A percentile compares a stretch with the other conserved stretches of the same genome.
Conservation (phyloP, 192 early-diverging fungal species). For the Rhizophagus sp. region DNA sequence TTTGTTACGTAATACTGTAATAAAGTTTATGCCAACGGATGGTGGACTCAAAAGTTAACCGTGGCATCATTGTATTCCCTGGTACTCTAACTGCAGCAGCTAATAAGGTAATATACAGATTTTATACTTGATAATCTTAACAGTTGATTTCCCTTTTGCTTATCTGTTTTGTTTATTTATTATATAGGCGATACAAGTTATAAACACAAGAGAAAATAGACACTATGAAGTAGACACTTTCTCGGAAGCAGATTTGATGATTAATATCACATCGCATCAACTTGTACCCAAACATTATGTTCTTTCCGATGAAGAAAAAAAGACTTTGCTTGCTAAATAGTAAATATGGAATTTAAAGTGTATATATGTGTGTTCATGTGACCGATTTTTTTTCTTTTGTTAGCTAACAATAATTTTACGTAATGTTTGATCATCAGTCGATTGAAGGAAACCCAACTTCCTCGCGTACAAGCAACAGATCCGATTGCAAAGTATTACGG, state of each 20-base stretch:
- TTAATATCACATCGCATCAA: conserved; percentile 96
- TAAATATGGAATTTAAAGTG: conserved; percentile 45
- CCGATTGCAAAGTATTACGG: conserved; percentile 97
- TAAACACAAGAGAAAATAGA: conserved; percentile 32
- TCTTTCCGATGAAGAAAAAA: conserved; percentile 84
- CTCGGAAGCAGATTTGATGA: conserved; percentile 86
- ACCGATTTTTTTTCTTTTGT: not conserved
- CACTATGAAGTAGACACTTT: conserved; percentile 80
- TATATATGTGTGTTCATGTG: not conserved
- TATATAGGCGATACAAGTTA: conserved; percentile 60
- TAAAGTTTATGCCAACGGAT: conserved; percentile 72
- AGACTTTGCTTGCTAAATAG: conserved; percentile 88
- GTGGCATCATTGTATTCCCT: conserved; percentile 87
- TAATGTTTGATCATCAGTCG: conserved; percentile 52
- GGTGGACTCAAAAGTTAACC: conserved; percentile 77
- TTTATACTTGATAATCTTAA: not conserved
- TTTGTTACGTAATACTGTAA: conserved; percentile 24
- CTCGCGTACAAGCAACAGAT: conserved; percentile 83
- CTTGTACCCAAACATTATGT: conserved; percentile 96
- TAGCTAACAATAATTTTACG: conserved; percentile 7
- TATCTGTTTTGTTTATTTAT: not conserved
- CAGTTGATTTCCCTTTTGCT: not conserved
- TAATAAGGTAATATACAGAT: conserved; percentile 58
- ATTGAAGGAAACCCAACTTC: conserved; percentile 94
- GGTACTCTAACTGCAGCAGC: conserved; percentile 83